Evolutionary conservation across 208 protist genomes (phyloP), one percentile per base, ranked within the genome.

Genomic region (Angomonas deanei): DNA sequence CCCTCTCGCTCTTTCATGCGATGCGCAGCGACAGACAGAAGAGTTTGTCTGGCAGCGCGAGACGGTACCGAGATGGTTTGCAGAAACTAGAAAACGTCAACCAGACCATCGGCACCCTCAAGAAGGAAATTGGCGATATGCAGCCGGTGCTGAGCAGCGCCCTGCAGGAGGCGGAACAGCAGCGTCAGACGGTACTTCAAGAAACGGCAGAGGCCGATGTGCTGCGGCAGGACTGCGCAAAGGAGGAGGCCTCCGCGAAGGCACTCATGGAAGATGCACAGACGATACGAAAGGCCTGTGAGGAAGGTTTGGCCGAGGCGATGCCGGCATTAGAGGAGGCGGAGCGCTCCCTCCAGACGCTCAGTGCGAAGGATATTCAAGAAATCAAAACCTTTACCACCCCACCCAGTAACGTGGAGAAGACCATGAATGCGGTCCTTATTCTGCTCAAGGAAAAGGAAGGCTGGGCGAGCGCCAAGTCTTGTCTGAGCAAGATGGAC

Each of bases 61-160:
- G 78, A 15, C 86, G 92, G 24, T 96, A 97, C 64, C 72, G 78
- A 36, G 84, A 66, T 39, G 97, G 97, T 36, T 64, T 98, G 38
- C 65, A 91, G 46, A 98, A 98, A 83, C 81, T 99, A 19, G 77
- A 85, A 39, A 85, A 83, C 67, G 97, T 97, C 11, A 95, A 98
- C 55, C 50, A 52, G n/a, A 78, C 94, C 27, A 96, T 99, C 17
- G 86, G 70, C n/a, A 67, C 79, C n/a, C 91, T 98, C 71, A 91
- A 98, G 78, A 74, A 92, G 64, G 83, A 98, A 56, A 91, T 99
- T 26, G 86, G 72, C 28, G 81, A 87, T 30, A 89, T 98, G 85
- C 95, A 98, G 74, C 97, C 97, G 3, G 86, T 87, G 24, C 76
- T 99, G 6, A 71, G 86, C 21, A 60, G 82, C 42, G 96, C 96